Evolutionary conservation across 495 filamentous ascomycete species (phyloP).

Genomic region (Trichoderma orchidacearum): DNA sequence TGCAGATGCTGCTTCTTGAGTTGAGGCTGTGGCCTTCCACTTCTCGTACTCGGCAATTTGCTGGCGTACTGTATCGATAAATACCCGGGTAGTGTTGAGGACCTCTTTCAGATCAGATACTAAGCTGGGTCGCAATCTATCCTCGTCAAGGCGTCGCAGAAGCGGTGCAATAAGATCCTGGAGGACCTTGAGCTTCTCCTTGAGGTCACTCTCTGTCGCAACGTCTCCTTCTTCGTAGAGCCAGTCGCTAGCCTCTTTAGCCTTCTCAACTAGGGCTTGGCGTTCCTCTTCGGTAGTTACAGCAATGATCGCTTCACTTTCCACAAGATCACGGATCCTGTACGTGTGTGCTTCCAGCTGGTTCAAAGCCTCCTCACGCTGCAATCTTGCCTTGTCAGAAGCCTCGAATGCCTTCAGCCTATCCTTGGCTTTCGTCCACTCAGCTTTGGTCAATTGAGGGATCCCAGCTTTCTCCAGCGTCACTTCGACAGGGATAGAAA

Average conservation of each 20-base stretch:
- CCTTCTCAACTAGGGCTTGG: conserved; percentile 44
- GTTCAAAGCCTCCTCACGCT: conserved; percentile 82
- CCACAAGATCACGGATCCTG: conserved; percentile 66
- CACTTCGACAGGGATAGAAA: conserved; percentile 57
- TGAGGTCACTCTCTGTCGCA: conserved; percentile 57
- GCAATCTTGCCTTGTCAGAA: conserved; percentile 62
- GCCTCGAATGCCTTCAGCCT: conserved; percentile 68
- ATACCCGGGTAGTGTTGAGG: conserved; percentile 38
- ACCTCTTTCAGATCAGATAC: conserved; percentile 49
- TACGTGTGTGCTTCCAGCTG: conserved; percentile 91
- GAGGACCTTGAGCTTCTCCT: conserved; percentile 54
- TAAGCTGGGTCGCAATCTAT: conserved; percentile 47
- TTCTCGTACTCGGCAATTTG: conserved; percentile 32
- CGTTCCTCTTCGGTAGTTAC: conserved; percentile 54
- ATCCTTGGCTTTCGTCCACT: conserved; percentile 51
- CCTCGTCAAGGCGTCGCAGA: conserved; percentile 53
- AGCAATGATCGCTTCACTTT: conserved; percentile 57
- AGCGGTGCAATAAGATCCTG: conserved; percentile 58
- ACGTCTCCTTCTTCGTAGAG: conserved; percentile 74
- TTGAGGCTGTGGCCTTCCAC: conserved; percentile 25
- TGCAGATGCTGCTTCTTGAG: conserved; percentile 23
- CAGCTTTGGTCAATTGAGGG: conserved; percentile 38
- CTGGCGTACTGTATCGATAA: conserved; percentile 37
- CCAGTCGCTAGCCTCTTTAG: conserved; percentile 68
- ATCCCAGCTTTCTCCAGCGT: conserved; percentile 47